These are phyloP conservation scores for Gymnopilus junonius DNA, from an alignment of 768 basidiomycete genomes.

Conservation along the genomic window DNA sequence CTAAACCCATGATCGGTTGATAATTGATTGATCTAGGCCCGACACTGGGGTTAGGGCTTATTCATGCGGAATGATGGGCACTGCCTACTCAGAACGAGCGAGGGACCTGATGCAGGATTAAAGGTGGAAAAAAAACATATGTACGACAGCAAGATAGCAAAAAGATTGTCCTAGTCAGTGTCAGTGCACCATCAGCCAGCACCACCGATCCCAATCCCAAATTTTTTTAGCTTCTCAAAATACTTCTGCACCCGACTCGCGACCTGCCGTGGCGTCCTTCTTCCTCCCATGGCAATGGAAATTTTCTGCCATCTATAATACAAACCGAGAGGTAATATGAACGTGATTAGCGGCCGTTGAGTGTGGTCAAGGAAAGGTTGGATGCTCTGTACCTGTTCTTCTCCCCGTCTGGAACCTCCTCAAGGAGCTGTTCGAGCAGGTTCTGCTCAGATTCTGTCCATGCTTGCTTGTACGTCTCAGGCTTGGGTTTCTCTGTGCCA, in stretches of 20 bases:
- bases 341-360: too few species aligned
- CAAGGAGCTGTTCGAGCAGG: constrained; percentile 71
- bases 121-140: too few species aligned
- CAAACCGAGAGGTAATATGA: background rate
- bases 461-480: constrained; percentile 83
- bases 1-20: constrained; percentile 5
- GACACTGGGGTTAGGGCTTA: constrained; percentile 11
- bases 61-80: background rate
- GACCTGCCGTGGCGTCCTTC: constrained; percentile 81
- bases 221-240: constrained; percentile 81
- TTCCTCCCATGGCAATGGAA: constrained; percentile 79
- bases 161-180: too few species aligned
- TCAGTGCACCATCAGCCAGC: background rate
- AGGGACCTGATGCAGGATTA: too few species aligned
- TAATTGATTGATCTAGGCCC: background rate
- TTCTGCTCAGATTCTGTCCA: constrained; percentile 83
- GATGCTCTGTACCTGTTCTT: constrained; percentile 60
- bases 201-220: constrained; percentile 40
- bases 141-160: too few species aligned
- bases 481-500: constrained; percentile 49
- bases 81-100: background rate
- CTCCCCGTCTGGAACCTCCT: constrained; percentile 78
- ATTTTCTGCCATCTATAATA: constrained; percentile 75
- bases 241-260: constrained; percentile 90
- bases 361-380: background rate